Evolutionary conservation across 2,329 filamentous ascomycete genomes (phyloP).

Genomic region (Penicillium sp.): DNA sequence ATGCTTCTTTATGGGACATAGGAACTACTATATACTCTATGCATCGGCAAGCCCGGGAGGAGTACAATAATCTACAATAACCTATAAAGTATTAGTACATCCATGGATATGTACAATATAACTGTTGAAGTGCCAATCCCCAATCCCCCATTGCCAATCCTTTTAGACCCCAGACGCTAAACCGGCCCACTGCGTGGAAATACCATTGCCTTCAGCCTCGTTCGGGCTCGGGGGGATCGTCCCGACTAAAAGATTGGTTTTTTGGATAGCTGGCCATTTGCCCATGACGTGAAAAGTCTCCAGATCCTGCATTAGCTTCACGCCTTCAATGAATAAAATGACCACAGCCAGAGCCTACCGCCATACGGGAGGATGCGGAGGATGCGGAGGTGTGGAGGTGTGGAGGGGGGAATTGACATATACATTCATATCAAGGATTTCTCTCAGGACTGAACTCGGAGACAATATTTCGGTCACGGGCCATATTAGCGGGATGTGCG

Average conservation of each 20-base stretch:
- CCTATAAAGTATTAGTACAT: neutral
- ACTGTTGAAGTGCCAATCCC: neutral
- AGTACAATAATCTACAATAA: neutral
- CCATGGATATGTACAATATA: neutral
- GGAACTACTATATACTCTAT: neutral
- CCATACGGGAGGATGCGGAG: neutral
- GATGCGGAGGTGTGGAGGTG: neutral
- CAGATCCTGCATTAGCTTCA: conserved; percentile 6
- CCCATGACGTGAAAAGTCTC: neutral
- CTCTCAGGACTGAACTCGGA: neutral
- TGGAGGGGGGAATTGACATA: neutral
- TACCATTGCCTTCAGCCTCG: conserved; percentile 9
- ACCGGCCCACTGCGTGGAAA: conserved; percentile 14
- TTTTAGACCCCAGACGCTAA: conserved; percentile 1
- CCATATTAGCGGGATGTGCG: neutral
- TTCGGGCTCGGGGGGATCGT: conserved; percentile 6
- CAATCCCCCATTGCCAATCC: neutral
- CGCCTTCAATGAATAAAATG: neutral
- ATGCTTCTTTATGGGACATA: neutral
- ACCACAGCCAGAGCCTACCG: neutral
- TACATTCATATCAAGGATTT: neutral
- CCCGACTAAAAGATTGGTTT: neutral
- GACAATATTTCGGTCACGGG: neutral
- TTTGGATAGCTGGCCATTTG: neutral
- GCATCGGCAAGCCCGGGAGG: neutral